Conservation (phyloP, 495 filamentous ascomycete species). For the Sporormia fimetaria region DNA sequence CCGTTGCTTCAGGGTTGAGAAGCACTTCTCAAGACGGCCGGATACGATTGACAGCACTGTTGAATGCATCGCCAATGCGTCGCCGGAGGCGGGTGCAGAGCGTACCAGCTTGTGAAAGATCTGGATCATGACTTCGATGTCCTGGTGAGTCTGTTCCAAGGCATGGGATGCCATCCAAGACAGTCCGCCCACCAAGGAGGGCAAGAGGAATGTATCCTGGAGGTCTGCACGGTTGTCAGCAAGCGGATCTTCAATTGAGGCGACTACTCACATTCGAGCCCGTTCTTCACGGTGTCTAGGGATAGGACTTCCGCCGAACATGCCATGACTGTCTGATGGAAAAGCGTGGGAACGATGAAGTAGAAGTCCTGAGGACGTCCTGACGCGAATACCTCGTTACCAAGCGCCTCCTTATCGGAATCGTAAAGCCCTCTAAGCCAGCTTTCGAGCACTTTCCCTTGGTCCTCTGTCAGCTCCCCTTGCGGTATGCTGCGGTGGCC, state of each 20-base stretch:
- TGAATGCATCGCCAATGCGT: conserved; percentile 68
- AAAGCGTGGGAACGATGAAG: conserved; percentile 75
- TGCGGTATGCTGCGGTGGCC: conserved; percentile 50
- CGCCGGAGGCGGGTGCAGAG: conserved; percentile 64
- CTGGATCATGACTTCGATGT: conserved; percentile 54
- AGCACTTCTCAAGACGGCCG: conserved; percentile 59
- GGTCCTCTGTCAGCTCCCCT: conserved; percentile 56
- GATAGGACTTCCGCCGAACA: conserved; percentile 57
- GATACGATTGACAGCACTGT: conserved; percentile 77
- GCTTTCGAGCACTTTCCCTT: conserved; percentile 61
- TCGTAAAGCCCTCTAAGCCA: conserved; percentile 89
- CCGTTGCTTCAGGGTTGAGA: conserved; percentile 59
- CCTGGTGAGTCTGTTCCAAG: conserved; percentile 48
- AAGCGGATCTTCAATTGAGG: conserved; percentile 1
- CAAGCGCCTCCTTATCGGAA: conserved; percentile 55
- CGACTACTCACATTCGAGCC: conserved; percentile 66
- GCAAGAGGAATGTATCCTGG: conserved; percentile 79
- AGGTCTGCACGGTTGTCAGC: conserved; percentile 43
- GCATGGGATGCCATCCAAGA: conserved; percentile 70
- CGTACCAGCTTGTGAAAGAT: conserved; percentile 66
- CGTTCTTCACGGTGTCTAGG: conserved; percentile 72
- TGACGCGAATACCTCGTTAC: conserved; percentile 79
- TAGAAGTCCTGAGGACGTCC: conserved; percentile 95
- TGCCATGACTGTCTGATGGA: conserved; percentile 72
- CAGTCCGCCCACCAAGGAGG: conserved; percentile 72